A percentile compares a stretch with the other conserved stretches of the same genome.
Conservation (phyloP, 495 filamentous ascomycete genomes). For the Tetracladium setigerum region DNA sequence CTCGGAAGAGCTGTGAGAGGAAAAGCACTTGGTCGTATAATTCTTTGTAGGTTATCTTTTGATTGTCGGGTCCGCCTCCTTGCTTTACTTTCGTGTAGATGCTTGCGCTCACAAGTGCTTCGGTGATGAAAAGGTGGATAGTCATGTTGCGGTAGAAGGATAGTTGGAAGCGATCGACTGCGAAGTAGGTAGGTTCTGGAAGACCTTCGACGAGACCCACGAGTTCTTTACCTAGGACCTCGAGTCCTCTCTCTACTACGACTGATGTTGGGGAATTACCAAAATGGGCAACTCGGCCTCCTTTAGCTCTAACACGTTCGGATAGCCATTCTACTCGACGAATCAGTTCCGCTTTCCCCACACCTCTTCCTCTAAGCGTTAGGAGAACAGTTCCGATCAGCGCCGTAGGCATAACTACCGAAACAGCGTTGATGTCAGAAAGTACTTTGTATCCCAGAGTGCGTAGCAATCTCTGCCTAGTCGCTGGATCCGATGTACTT, state of each 20-base stretch:
- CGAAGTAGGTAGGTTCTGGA: slow-evolving; percentile 83
- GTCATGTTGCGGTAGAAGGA: slow-evolving; percentile 99
- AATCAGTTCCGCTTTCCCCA: slow-evolving; percentile 79
- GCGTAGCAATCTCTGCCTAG: slow-evolving; percentile 57
- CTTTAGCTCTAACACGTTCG: slow-evolving; percentile 73
- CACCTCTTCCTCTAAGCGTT: slow-evolving; percentile 84
- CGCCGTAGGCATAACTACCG: slow-evolving; percentile 95
- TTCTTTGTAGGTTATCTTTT: slow-evolving; percentile 65
- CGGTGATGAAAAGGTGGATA: slow-evolving; percentile 92
- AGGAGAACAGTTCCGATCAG: slow-evolving; percentile 90
- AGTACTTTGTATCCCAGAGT: slow-evolving; percentile 87
- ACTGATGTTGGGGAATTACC: slow-evolving; percentile 65
- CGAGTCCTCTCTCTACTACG: slow-evolving; percentile 84
- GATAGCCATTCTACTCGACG: slow-evolving; percentile 87
- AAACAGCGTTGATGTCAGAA: slow-evolving; percentile 89
- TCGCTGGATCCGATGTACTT: slow-evolving; percentile 33
- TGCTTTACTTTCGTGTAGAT: slow-evolving; percentile 87
- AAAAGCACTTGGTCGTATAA: slow-evolving; percentile 75
- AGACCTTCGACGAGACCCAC: slow-evolving; percentile 73
- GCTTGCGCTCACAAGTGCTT: slow-evolving; percentile 78
- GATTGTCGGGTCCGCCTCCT: slow-evolving; percentile 73
- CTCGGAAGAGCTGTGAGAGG: slow-evolving; percentile 85
- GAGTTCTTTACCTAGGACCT: slow-evolving; percentile 81
- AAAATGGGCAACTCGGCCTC: slow-evolving; percentile 88
- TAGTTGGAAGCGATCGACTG: slow-evolving; percentile 92